Base-by-base conservation (phyloP, 768 basidiomycete species). In the Tulasnella sp. region DNA sequence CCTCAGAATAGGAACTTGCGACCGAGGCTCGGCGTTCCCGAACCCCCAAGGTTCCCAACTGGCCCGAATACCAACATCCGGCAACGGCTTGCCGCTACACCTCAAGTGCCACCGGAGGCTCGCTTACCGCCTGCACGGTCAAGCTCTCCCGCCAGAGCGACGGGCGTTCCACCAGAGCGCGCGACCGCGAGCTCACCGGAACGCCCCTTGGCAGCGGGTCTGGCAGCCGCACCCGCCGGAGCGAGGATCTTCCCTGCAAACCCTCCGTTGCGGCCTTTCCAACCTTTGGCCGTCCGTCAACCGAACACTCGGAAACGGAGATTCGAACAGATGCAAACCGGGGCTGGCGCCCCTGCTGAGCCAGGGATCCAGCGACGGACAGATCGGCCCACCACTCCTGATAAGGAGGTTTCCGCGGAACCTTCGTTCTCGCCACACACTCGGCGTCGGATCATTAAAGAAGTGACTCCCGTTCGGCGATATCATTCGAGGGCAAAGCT, bases 401-500 rank as follows among this genome's bases (percentile, higher is more conserved):
- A 26, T 2, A 19, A 19, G 47, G 47, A 52, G 19, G 47, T 8
- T n/a, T 7, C 47, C 19, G 9, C 47, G 47, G 47, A 52, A 22
- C 19, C 47, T 19, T 52, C 47, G 26, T 52, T 52, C 47, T 52
- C 47, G 5, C 47, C 47, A 16, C n/a, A 52, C 19, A 52, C 47
- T 22, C 47, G 47, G n/a, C 47, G 47, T 22, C 47, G 47, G 6
- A 19, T 22, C 12, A 7, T 6, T 26, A 52, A 22, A 52, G 47
- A 52, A 52, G 47, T 52, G 3, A 52, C 47, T 19, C 47, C 47
- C 47, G 47, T 26, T 26, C 17, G 47, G 22, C 69, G 52, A 34
- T 70, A 70, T 37, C 39, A 35, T 22, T 70, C 69, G 34, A 41
- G 52, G 22, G 44, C 69, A 11, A 70, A 59, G 69, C 69, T 40